Evolutionary conservation across 2,329 filamentous ascomycete species (phyloP), one percentile per base, ranked within the genome.

Genomic region (Xylariaceae sp.): DNA sequence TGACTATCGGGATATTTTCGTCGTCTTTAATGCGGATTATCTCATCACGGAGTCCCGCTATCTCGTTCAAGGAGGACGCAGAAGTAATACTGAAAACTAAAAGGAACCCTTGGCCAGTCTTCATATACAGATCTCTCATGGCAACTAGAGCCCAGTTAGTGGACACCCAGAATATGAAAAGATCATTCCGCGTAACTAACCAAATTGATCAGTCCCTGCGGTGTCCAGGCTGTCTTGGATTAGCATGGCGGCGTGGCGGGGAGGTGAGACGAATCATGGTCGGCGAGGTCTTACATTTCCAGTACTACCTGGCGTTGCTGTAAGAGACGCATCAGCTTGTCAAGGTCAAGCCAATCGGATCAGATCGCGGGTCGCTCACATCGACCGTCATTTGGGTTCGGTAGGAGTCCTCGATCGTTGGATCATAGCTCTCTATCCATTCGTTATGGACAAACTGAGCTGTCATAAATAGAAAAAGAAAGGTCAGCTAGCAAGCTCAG

Each of bases 391-490:
- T 79, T 62, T 89, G 86, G 57, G 87, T 89, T 57, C 87, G 81
- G 69, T 91, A 91, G 24, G 87, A 88, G 71, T 91, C 87, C 69
- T 91, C 87, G 64, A 91, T 91, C 15, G 87, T 91, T 13, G 87
- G 87, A 70, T 91, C 87, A 73, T 91, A 91, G 71, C 85, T 89
- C 73, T 96, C 91, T 70, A 96, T 93, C 89, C 91, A 95, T 65
- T 95, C 88, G 75, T 94, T 92, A 73, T 94, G 91, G 46, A 96
- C 91, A 67, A 95, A 96, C 79, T 96, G 91, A 67, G 92, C 91
- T 91, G 67, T 67, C 61, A 64, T 53, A 62, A 61, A 24, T 41
- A 60, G 47, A 11, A 61, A 24, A 44, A 60, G 47, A 11, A 55
- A 36, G 36, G 40, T 60, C 52, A 59, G 60, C 56, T 53, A 58